These are phyloP conservation scores for Colletotrichum chlorophyti DNA, from an alignment of 2,329 filamentous ascomycete genomes.

Conservation along the genomic window DNA sequence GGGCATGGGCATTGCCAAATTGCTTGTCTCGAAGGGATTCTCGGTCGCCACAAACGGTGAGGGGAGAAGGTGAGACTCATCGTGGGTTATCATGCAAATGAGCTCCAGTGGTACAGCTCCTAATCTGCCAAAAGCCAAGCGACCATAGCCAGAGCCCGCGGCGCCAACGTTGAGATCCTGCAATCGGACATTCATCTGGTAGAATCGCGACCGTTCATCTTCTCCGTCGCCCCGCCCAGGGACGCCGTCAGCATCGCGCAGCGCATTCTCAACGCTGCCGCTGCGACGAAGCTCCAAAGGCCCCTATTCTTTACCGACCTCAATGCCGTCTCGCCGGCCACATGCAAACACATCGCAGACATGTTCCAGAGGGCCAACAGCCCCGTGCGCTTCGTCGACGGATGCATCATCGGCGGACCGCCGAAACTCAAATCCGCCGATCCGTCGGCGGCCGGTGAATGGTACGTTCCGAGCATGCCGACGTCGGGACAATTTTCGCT, in stretches of 20 bases:
- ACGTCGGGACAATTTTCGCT: slow-evolving; percentile 54
- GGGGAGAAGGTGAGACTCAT: slow-evolving; percentile 49
- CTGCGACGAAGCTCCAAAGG: slow-evolving; percentile 37
- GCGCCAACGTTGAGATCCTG: slow-evolving; percentile 58
- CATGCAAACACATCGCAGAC: slow-evolving; percentile 49
- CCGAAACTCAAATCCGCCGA: slow-evolving; percentile 43
- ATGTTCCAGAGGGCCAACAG: slow-evolving; percentile 48
- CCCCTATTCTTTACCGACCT: slow-evolving; percentile 68
- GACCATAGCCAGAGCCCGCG: slow-evolving; percentile 61
- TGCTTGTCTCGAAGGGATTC: slow-evolving; percentile 55
- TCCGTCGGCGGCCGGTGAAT: slow-evolving; percentile 32
- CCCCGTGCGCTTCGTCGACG: slow-evolving; percentile 60
- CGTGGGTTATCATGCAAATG: background rate
- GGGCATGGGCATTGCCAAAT: slow-evolving; percentile 57
- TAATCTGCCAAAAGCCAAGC: slow-evolving; percentile 50
- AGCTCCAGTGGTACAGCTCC: too few relatives aligned
- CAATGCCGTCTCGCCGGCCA: slow-evolving; percentile 69
- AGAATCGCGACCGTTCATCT: slow-evolving; percentile 61
- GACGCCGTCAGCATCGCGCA: slow-evolving; percentile 66
- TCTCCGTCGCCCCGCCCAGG: slow-evolving; percentile 72
- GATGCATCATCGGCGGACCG: slow-evolving; percentile 62
- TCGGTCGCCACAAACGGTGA: slow-evolving; percentile 54
- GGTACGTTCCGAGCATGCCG: slow-evolving; percentile 52
- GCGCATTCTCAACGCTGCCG: slow-evolving; percentile 60
- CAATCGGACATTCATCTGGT: slow-evolving; percentile 63